Evolutionary conservation across 257 asterid genomes (phyloP), one percentile per base, ranked within the genome.

Genomic region (Sherardia arvensis): DNA sequence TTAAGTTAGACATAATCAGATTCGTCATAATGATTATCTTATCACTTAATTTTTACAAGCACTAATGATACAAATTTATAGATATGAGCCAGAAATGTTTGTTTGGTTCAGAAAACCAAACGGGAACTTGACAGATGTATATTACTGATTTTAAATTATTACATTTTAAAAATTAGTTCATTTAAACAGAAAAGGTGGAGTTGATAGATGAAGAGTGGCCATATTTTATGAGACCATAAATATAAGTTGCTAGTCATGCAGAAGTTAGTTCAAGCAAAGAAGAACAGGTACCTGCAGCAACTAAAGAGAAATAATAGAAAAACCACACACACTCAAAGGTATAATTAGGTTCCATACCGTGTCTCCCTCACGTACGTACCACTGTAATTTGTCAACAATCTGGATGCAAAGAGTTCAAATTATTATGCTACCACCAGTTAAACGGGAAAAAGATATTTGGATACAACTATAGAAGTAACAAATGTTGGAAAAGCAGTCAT

Each of bases 331-430:
- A 61, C 23, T 14, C 28, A 26, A 43, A 15, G 34, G 47, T 38
- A 38, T 38, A 38, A 38, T 11, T 38, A 10, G 47, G 47, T 76
- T 33, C 11, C 82, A 74, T 76, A 83, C 90, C 51, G 73, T 83
- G 72, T 86, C 91, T 64, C 85, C 86, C 45, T 79, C 84, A 64
- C 72, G 66, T 62, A 73, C 86, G 47, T 86, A 86, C 88, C 91
- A 83, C 64, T 71, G 71, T 29, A 86, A 82, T 73, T 77, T 72
- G 69, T 64, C 62, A 66, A 83, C 86, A 28, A 86, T 74, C 91
- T 84, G 84, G 78, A 80, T 11, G 70, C 28, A 5, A 27, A 57
- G 47, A 55, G 56, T 4, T 29, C 23, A 61, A 10, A 30, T 47
- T 22, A 22, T 45, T 51, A 27, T n/a, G 38, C 17, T 21, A 4